Conservation (phyloP, 345 rosid genomes). For the Cardamine resedifolia region DNA sequence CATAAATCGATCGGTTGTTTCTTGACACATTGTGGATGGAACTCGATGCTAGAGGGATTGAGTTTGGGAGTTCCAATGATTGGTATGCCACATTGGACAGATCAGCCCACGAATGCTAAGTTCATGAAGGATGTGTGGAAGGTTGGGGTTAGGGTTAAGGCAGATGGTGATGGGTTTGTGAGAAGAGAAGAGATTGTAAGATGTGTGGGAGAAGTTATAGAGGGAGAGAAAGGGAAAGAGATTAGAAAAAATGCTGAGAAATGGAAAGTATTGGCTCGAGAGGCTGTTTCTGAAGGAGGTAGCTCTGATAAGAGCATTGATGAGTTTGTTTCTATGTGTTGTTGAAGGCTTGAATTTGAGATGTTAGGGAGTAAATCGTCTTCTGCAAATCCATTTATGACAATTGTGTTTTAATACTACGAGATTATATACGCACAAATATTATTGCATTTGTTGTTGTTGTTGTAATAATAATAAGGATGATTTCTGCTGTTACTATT, state of each 20-base stretch:
- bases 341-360: not conserved
- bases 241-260: constrained; percentile 43
- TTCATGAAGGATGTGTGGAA: constrained; percentile 48
- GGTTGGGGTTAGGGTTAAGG: constrained; percentile 45
- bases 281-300: constrained; percentile 55
- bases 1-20: constrained; percentile 50
- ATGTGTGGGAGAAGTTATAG: constrained; percentile 56
- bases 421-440: not conserved
- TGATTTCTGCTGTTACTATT: not conserved
- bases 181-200: constrained; percentile 46
- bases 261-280: constrained; percentile 56
- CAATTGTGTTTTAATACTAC: not conserved
- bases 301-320: constrained; percentile 50
- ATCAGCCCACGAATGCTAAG: constrained; percentile 43
- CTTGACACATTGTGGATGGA: constrained; percentile 59
- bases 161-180: constrained; percentile 36
- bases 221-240: constrained; percentile 43
- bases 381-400: not conserved
- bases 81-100: constrained; percentile 42
- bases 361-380: not conserved
- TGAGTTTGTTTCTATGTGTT: constrained; percentile 40
- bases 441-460: not conserved
- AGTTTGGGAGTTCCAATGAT: constrained; percentile 45
- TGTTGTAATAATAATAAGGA: not conserved
- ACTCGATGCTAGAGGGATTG: constrained; percentile 38